Evolutionary conservation across 2,329 filamentous ascomycete species (phyloP).

Genomic region (Monosporascus sp.): DNA sequence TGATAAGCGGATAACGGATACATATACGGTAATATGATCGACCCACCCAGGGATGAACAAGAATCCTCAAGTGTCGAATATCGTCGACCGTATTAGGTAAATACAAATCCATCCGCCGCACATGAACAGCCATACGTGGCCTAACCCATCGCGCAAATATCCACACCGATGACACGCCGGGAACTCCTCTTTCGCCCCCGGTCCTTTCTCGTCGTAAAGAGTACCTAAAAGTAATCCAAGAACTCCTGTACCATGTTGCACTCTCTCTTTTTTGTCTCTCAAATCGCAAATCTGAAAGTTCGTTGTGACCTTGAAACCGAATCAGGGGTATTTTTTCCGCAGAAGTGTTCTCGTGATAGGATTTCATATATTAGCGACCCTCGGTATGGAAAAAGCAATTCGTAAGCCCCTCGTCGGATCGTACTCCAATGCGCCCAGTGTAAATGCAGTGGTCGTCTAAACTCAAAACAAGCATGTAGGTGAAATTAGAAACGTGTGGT

Average conservation of each 20-base stretch:
- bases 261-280: background rate
- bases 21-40: background rate
- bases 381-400: background rate
- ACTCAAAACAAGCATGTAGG: background rate
- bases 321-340: background rate
- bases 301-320: background rate
- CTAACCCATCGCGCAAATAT: background rate
- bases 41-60: background rate
- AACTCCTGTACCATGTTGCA: background rate
- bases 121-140: background rate
- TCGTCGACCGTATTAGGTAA: no score
- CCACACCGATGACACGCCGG: background rate
- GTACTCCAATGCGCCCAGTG: background rate
- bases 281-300: background rate
- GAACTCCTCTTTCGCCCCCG: background rate
- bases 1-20: background rate
- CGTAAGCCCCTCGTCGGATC: background rate
- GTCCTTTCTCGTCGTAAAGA: background rate
- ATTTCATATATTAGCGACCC: background rate
- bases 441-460: background rate
- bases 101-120: no score
- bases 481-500: background rate
- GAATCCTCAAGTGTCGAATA: background rate
- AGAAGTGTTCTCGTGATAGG: background rate
- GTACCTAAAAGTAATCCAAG: background rate